phyloP scores from a whole-genome alignment of 495 filamentous ascomycete species.

The Penicillium goetzii region DNA sequence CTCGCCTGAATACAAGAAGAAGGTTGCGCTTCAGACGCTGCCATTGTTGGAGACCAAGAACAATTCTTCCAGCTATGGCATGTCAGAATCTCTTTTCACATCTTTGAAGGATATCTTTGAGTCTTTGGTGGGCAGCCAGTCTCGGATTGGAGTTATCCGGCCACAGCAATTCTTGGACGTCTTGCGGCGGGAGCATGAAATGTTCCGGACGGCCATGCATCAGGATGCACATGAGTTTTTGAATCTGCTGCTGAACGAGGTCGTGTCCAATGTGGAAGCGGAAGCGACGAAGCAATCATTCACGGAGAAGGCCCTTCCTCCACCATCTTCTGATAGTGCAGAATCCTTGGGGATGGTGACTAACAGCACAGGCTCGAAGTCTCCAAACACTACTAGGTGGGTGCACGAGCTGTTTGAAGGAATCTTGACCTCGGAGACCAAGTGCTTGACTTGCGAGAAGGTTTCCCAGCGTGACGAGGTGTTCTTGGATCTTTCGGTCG shows the following conservation, averaged over 20 bases:
- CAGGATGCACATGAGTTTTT: conserved; percentile 98
- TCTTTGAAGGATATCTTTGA: conserved; percentile 96
- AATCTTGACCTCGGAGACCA: conserved; percentile 91
- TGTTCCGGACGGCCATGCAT: conserved; percentile 96
- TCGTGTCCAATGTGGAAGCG: conserved; percentile 89
- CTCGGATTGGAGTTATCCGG: conserved; percentile 87
- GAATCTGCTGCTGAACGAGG: conserved; percentile 92
- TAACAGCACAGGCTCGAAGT: conserved; percentile 50
- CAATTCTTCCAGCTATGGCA: conserved; percentile 79
- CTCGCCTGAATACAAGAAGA: conserved; percentile 95
- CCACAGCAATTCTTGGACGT: conserved; percentile 93
- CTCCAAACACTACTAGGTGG: conserved; percentile 72
- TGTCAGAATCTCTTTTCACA: conserved; percentile 93
- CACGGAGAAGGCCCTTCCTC: conserved; percentile 41
- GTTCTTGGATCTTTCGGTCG: conserved; percentile 94
- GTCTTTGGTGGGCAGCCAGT: conserved; percentile 78
- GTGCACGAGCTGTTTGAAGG: conserved; percentile 98
- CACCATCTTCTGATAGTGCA: conserved; percentile 36
- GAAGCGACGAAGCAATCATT: conserved; percentile 63
- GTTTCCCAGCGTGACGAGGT: conserved; percentile 93
- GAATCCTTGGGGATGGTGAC: conserved; percentile 48
- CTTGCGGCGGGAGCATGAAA: conserved; percentile 90
- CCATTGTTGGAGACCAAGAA: conserved; percentile 83
- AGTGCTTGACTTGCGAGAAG: conserved; percentile 95
- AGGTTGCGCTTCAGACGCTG: conserved; percentile 82